Evolutionary conservation across 306 rosid species (phyloP).

Genomic region (Datisca glomerata): DNA sequence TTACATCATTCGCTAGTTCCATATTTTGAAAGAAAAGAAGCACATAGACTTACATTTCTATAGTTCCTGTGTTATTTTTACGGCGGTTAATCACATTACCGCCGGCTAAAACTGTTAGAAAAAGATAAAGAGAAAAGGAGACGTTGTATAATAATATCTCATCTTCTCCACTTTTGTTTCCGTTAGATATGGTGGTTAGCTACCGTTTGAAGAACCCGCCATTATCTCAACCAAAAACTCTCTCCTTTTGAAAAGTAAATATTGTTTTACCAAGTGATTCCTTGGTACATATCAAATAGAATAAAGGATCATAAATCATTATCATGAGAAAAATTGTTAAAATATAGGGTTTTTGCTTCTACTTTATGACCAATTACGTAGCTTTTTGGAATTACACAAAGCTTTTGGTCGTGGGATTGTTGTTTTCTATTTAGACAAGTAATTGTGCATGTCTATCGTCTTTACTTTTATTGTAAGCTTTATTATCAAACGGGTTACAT

Average conservation of each 20-base stretch:
- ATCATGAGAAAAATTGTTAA: not conserved
- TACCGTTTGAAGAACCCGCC: constrained; percentile 44
- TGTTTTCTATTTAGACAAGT: constrained; percentile 1
- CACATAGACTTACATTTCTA: too few relatives aligned
- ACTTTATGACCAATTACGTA: constrained; percentile 35
- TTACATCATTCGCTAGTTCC: too few relatives aligned
- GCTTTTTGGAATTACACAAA: constrained; percentile 3
- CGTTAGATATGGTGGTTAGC: constrained; percentile 69
- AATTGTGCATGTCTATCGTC: constrained; percentile 13
- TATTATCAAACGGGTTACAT: constrained; percentile 33
- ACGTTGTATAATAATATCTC: constrained; percentile 1
- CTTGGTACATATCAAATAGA: constrained; percentile 18
- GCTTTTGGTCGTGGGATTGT: constrained; percentile 12
- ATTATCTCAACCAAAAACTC: constrained; percentile 7
- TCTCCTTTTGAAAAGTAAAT: constrained; percentile 22
- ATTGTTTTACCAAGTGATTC: constrained; percentile 18
- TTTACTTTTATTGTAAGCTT: constrained; percentile 25
- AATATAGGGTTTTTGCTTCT: constrained; percentile 1
- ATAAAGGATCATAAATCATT: constrained; percentile 10
- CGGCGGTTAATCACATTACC: not conserved
- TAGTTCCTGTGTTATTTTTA: too few relatives aligned
- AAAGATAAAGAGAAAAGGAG: constrained; percentile 1
- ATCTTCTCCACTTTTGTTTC: constrained; percentile 10
- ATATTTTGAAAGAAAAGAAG: too few relatives aligned
- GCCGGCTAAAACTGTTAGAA: not conserved